A percentile compares a stretch with the other conserved stretches of the same genome.
phyloP scores from a whole-genome alignment of 2,329 filamentous ascomycete species.

The Botrytis pseudocinerea region DNA sequence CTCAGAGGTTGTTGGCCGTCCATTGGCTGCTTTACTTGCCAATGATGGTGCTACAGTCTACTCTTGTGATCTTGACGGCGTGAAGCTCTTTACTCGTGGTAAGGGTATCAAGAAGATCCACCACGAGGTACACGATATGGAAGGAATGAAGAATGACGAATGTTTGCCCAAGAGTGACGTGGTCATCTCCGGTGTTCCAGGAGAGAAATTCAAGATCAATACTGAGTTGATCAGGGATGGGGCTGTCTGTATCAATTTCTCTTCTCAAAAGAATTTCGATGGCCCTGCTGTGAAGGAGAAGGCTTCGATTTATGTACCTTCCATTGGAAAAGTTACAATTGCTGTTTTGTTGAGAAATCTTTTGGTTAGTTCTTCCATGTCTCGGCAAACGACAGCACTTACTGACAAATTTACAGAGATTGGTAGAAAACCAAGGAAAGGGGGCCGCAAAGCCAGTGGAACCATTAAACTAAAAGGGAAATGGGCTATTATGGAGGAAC shows the following conservation, averaged over 20 bases:
- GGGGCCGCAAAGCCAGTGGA: neutral
- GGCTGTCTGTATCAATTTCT: constrained; percentile 98
- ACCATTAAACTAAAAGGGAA: neutral
- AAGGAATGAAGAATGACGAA: constrained; percentile 76
- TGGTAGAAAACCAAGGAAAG: constrained; percentile 21
- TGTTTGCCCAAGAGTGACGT: constrained; percentile 88
- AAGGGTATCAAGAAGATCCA: constrained; percentile 80
- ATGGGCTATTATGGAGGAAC: neutral
- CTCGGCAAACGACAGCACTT: neutral
- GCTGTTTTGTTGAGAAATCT: constrained; percentile 86
- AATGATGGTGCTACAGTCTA: constrained; percentile 97
- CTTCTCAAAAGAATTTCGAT: constrained; percentile 91
- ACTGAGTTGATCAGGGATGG: constrained; percentile 81
- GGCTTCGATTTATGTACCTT: constrained; percentile 94
- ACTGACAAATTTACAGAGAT: constrained; percentile 1
- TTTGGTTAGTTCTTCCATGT: constrained; percentile 46
- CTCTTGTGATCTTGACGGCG: constrained; percentile 87
- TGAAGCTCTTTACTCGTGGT: constrained; percentile 89
- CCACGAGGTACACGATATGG: constrained; percentile 78
- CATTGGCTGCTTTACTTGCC: constrained; percentile 86
- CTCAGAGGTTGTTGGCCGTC: constrained; percentile 91
- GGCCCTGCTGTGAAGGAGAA: constrained; percentile 85
- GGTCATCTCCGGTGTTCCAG: constrained; percentile 89
- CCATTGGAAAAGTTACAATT: constrained; percentile 97
- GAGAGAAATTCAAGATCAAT: constrained; percentile 86